Base-by-base conservation (phyloP, 1,139 yeast species). In the Maudiozyma humilis region DNA sequence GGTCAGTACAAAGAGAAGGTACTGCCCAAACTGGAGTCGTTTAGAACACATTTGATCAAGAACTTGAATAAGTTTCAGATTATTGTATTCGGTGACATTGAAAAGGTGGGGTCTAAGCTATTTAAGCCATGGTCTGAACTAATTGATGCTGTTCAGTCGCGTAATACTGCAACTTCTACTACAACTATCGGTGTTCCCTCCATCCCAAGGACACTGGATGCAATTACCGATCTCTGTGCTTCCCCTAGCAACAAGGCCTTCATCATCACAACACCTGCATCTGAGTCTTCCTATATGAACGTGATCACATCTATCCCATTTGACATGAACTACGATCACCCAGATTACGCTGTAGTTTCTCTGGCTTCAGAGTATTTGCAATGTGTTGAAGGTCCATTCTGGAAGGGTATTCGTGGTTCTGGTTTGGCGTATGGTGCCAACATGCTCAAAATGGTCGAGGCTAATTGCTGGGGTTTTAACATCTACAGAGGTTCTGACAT, bases 371-470 rank as follows among this genome's bases (percentile, higher is more conserved):
- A 84, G 47, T 84, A 81, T 57, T 69, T 93, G 48, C 82, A 82
- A 53, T 84, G 89, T 25, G 87, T 87, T 19, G 99, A 93, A 64
- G 99, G 99, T 1, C 97, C 98, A 32, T 82, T 91, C 53, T 91
- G 98, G 97, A 76, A 88, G 58, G 95, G 93, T 41, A 85, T 93
- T 34, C 77, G 99, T 65, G 99, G 99, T 33, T 76, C 89, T 1
- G 99, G 99, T 1, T 70, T 87, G 44, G 97, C 97, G 0, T 93
- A 93, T 63, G 96, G 96, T 29, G 93, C 91, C 1, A 71, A 68
- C 45, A 71, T 87, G 50, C 62, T 71, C 27, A 70, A 78, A 43
- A 73, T 73, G 52, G 59, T 77, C 15, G 96, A 88, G 52, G 68
- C 77, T 31, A 94, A 95, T 2, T 75, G 72, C 42, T 65, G 89